Conservation (phyloP, 306 rosid species). For the barrel medic (Medicago truncatula) region MtrunA17r5.0-ANR NC_053044.1:35274001-35274500, state of each 20-base stretch:
- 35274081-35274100: conserved; percentile 60
- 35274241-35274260: conserved; percentile 9
- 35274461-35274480: conserved; percentile 28
- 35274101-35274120: conserved; percentile 28
- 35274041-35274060: conserved; percentile 64
- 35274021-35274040: conserved; percentile 47
- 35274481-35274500: conserved; percentile 24
- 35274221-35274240: background rate
- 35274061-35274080: conserved; percentile 66
- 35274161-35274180: conserved; percentile 45
- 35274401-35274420: conserved; percentile 54
- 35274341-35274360: conserved; percentile 44
- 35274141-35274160: conserved; percentile 18
- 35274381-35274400: conserved; percentile 27
- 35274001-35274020: background rate
- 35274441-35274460: conserved; percentile 12
- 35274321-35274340: background rate
- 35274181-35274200: conserved; percentile 29
- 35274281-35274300: background rate
- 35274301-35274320: no score
- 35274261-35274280: no score
- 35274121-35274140: conserved; percentile 40
- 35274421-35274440: conserved; percentile 37
- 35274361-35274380: conserved; percentile 18
- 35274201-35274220: conserved; percentile 6